Evolutionary conservation across 768 basidiomycete genomes (phyloP).

Genomic region (Gymnopilus junonius): DNA sequence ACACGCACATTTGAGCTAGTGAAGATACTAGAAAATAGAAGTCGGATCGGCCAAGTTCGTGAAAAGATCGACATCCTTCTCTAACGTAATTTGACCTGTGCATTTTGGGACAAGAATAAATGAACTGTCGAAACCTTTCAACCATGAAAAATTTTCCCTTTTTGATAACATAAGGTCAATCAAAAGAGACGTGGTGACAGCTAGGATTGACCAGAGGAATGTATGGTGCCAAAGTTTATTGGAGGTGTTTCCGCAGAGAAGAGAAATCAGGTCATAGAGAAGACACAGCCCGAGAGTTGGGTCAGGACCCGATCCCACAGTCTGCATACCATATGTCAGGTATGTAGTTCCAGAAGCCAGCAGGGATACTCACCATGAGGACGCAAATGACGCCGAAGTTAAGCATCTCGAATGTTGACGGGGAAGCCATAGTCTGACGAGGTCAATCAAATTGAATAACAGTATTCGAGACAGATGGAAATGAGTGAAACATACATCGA

Average conservation of each 20-base stretch:
- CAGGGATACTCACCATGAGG: slow-evolving; percentile 34
- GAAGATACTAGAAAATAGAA: neutral
- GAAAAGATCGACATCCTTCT: neutral
- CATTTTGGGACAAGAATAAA: neutral
- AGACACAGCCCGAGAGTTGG: slow-evolving; percentile 37
- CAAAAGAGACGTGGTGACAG: slow-evolving; percentile 19
- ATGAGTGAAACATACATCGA: slow-evolving; percentile 26
- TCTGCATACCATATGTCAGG: slow-evolving; percentile 21
- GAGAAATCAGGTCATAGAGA: slow-evolving; percentile 34
- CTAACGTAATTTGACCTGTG: neutral
- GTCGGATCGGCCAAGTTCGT: neutral
- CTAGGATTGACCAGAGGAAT: slow-evolving; percentile 28
- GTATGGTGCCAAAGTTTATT: slow-evolving; percentile 27
- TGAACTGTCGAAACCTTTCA: slow-evolving; percentile 14
- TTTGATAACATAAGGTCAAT: slow-evolving; percentile 19
- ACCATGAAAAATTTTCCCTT: slow-evolving; percentile 12
- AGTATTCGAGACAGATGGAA: neutral
- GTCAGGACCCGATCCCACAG: slow-evolving; percentile 40
- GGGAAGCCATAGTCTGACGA: slow-evolving; percentile 22
- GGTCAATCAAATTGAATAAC: neutral
- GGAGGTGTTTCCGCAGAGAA: slow-evolving; percentile 28
- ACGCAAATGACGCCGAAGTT: slow-evolving; percentile 31
- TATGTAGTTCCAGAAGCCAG: neutral
- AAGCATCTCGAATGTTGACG: slow-evolving; percentile 27
- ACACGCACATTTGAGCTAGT: neutral